Evolutionary conservation across 768 basidiomycete genomes (phyloP), one percentile per base, ranked within the genome.

Genomic region (Boletus subparvulus): DNA sequence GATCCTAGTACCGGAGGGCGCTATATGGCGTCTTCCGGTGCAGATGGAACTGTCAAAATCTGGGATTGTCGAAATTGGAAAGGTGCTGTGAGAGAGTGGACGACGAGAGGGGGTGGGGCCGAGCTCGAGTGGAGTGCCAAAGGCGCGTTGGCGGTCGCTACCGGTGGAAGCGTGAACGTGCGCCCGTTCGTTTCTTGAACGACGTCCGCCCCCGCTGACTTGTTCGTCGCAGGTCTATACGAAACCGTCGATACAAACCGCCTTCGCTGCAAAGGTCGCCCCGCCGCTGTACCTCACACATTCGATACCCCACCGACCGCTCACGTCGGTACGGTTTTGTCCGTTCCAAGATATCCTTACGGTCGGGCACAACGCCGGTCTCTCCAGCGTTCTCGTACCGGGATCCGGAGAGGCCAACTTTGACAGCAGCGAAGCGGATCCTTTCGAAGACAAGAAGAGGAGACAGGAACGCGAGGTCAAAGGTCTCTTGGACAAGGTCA

Each of bases 51-150:
- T 0, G 89, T 99, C 49, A 98, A 98, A 65, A 80, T 98, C 2
- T 99, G 97, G 97, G 97, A 98, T 73, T 92, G 90, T 66, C 75
- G 97, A 54, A 97, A 94, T 75, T 98, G 94, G 94, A 93, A 90
- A 61, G 89, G 90, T 9, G 83, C 86, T 4, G 83, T 99, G 36
- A 78, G 92, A 55, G 82, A 87, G 71, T 90, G 94, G 93, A 75
- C 72, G 10, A 78, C 88, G 39, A 77, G 92, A 52, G 86, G 88
- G 8, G 85, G 84, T 1, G 72, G 80, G 3, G 83, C 84, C 0
- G 88, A 87, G 55, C 61, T 94, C 5, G 86, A 89, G 42, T 99
- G 91, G 88, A 94, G 93, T 64, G 85, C 86, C 60, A 86, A 84
- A 65, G 97, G 96, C 2, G 81, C 84, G 56, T 72, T 99, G 59